Evolutionary conservation across 106 monocot genomes (phyloP).

Genomic region (Platanthera guangdongensis): DNA sequence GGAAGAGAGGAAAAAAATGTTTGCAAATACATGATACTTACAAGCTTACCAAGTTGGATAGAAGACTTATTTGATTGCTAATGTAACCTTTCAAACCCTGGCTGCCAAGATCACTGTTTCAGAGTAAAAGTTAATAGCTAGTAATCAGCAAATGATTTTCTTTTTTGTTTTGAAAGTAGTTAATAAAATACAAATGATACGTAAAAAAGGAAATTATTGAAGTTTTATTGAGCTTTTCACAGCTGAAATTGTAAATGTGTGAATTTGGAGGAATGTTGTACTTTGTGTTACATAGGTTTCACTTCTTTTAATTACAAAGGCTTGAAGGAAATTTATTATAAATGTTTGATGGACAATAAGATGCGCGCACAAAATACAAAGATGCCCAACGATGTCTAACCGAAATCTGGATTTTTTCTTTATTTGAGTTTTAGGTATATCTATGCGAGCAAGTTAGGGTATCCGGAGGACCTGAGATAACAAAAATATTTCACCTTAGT

Average conservation of each 20-base stretch:
- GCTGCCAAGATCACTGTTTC: constrained; percentile 77
- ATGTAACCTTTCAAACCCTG: constrained; percentile 93
- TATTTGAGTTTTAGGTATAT: no score
- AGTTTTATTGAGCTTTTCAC: neutral
- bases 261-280: neutral
- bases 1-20: neutral
- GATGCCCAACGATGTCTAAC: no score
- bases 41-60: constrained; percentile 91
- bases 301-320: neutral
- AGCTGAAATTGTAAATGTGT: neutral
- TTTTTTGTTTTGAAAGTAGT: neutral
- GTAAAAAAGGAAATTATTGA: neutral
- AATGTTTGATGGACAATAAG: neutral
- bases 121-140: neutral
- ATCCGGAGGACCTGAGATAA: no score
- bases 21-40: constrained; percentile 62
- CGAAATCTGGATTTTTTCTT: no score
- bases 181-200: neutral
- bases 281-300: neutral
- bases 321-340: neutral
- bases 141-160: neutral
- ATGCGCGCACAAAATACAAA: neutral
- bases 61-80: constrained; percentile 60
- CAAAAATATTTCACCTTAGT: no score
- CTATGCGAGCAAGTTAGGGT: no score